A percentile compares a stretch with the other conserved stretches of the same genome.
phyloP scores from a whole-genome alignment of 495 filamentous ascomycete species.

The Penicillium pulvis region DNA sequence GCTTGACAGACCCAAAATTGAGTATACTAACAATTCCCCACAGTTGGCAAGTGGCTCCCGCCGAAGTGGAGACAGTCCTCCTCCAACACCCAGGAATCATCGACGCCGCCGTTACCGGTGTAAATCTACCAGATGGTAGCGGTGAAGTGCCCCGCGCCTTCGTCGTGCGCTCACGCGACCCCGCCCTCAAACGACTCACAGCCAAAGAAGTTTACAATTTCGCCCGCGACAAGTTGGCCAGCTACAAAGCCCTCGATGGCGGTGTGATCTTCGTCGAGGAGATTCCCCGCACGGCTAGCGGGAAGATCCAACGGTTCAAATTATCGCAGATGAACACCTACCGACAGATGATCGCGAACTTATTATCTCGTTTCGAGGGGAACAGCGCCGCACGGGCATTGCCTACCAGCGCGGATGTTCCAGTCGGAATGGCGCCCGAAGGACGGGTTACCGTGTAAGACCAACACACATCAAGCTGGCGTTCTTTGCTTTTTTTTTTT shows the following conservation, averaged over 20 bases:
- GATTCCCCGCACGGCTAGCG: constrained; percentile 75
- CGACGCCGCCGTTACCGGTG: constrained; percentile 80
- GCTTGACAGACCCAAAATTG: neutral
- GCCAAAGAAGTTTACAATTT: constrained; percentile 64
- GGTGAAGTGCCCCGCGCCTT: constrained; percentile 76
- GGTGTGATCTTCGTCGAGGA: constrained; percentile 73
- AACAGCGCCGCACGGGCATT: constrained; percentile 8
- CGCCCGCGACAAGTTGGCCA: constrained; percentile 59
- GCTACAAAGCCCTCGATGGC: constrained; percentile 70
- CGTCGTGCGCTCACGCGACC: constrained; percentile 55
- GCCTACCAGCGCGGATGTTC: constrained; percentile 17
- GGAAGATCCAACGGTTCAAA: constrained; percentile 70
- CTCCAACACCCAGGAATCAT: constrained; percentile 66
- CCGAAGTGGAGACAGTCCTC: constrained; percentile 80
- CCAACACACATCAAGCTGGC: neutral
- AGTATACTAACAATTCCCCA: constrained; percentile 4
- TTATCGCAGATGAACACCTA: constrained; percentile 49
- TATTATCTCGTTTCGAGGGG: constrained; percentile 37
- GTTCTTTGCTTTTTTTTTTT: constrained; percentile 1
- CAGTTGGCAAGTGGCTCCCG: constrained; percentile 77
- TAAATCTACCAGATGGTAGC: constrained; percentile 52
- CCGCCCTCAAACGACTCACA: constrained; percentile 34
- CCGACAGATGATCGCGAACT: constrained; percentile 45
- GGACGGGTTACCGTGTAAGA: constrained; percentile 16
- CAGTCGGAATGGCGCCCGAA: constrained; percentile 17